phyloP scores from a whole-genome alignment of 2,329 filamentous ascomycete species.

The Rhynchosporium graminicola region DNA sequence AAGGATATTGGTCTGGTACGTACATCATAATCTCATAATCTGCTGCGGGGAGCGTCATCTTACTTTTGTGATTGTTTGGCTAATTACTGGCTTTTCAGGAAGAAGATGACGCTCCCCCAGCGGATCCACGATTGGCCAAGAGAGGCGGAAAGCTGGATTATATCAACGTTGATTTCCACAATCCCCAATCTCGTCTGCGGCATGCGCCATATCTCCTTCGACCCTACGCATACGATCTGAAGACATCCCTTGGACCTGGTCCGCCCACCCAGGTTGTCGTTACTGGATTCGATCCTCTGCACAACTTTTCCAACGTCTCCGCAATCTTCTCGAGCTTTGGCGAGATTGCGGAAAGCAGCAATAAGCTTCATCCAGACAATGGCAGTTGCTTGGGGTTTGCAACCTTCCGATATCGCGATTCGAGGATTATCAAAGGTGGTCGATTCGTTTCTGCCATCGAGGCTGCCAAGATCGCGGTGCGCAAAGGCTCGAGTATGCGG shows the following conservation, averaged over 20 bases:
- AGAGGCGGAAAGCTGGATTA: conserved; percentile 62
- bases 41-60: conserved; percentile 61
- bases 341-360: conserved; percentile 86
- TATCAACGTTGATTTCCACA: conserved; percentile 69
- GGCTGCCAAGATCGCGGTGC: conserved; percentile 78
- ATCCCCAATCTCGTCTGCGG: conserved; percentile 69
- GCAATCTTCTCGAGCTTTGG: conserved; percentile 79
- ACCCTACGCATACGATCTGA: conserved; percentile 78
- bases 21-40: conserved; percentile 43
- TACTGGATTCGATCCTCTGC: conserved; percentile 92
- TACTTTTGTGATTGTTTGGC: conserved; percentile 52
- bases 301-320: conserved; percentile 74
- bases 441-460: conserved; percentile 68
- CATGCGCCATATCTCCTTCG: conserved; percentile 77
- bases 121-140: conserved; percentile 79
- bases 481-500: conserved; percentile 73
- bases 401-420: conserved; percentile 84
- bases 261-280: conserved; percentile 90
- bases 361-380: conserved; percentile 92
- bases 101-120: conserved; percentile 76
- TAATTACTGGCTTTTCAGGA: conserved; percentile 64
- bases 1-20: conserved; percentile 67
- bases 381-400: conserved; percentile 94
- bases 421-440: conserved; percentile 44
- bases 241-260: conserved; percentile 82